A percentile compares a stretch with the other conserved stretches of the same genome.
phyloP scores from a whole-genome alignment of 768 basidiomycete species.

The Rhodosporidiobolus odoratus region DNA sequence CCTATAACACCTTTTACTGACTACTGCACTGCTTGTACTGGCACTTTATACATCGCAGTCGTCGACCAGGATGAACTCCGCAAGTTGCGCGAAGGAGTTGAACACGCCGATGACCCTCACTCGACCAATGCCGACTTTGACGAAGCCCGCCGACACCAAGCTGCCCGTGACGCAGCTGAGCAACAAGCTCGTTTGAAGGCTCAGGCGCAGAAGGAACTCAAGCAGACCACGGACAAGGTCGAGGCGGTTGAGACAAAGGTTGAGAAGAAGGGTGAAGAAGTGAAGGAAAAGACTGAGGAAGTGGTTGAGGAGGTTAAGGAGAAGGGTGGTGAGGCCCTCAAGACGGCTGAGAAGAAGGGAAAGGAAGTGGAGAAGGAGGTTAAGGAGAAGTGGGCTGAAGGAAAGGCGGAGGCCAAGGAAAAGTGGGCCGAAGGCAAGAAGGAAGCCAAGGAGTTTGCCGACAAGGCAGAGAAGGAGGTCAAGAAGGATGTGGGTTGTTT shows the following conservation, averaged over 20 bases:
- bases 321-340: conserved; percentile 35
- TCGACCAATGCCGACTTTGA: conserved; percentile 4
- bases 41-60: conserved; percentile 1
- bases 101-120: conserved; percentile 17
- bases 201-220: conserved; percentile 15
- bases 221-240: conserved; percentile 9
- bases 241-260: conserved; percentile 39
- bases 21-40: too few relatives aligned
- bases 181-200: conserved; percentile 14
- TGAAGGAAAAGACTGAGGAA: conserved; percentile 31
- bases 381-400: conserved; percentile 1
- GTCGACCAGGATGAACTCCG: conserved; percentile 22
- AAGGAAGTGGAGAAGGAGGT: conserved; percentile 18
- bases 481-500: conserved; percentile 15
- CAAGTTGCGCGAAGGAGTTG: conserved; percentile 14
- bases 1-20: neutral
- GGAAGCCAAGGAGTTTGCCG: conserved; percentile 12
- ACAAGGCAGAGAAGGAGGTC: conserved; percentile 18
- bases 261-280: conserved; percentile 11
- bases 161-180: conserved; percentile 13
- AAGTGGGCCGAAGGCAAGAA: conserved; percentile 8
- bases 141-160: conserved; percentile 13
- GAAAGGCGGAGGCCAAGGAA: conserved; percentile 36
- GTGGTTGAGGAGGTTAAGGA: conserved; percentile 28
- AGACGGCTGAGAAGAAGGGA: conserved; percentile 43